A percentile compares a stretch with the other conserved stretches of the same genome.
phyloP scores from a whole-genome alignment of 129 eudicot species.

The Logfia minima region DNA sequence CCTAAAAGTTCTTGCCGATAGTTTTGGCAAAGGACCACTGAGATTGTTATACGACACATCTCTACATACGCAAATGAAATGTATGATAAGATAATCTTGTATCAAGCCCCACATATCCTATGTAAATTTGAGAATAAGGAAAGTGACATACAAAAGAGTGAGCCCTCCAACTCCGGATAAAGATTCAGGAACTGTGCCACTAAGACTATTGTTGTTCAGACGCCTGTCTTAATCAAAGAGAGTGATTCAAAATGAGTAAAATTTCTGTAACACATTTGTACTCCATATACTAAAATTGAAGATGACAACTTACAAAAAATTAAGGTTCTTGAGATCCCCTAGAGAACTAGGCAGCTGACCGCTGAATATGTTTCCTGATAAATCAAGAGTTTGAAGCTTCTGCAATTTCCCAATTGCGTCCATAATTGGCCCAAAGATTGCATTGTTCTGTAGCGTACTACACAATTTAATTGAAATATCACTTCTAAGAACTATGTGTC shows the following conservation, averaged over 20 bases:
- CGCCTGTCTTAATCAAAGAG: constrained; percentile 72
- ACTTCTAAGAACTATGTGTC: not conserved
- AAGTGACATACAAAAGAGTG: constrained; percentile 70
- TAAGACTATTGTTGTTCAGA: constrained; percentile 90
- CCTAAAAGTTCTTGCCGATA: constrained; percentile 40
- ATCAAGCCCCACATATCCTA: constrained; percentile 7
- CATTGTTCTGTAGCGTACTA: constrained; percentile 91
- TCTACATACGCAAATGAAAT: constrained; percentile 13
- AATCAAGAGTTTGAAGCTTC: constrained; percentile 91
- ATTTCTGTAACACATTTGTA: not conserved
- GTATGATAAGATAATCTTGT: not conserved
- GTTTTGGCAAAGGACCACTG: constrained; percentile 40
- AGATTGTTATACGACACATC: constrained; percentile 40
- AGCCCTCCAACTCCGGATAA: constrained; percentile 64
- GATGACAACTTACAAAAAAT: constrained; percentile 71
- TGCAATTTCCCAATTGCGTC: constrained; percentile 67
- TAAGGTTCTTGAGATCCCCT: constrained; percentile 71
- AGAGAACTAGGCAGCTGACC: constrained; percentile 79
- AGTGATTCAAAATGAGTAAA: constrained; percentile 18
- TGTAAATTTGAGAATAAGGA: constrained; percentile 7
- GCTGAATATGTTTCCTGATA: constrained; percentile 64
- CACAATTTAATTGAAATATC: constrained; percentile 13
- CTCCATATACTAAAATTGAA: not conserved
- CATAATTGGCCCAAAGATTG: constrained; percentile 69
- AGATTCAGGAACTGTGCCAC: constrained; percentile 74